These are phyloP conservation scores for Endotrypanum monterogeii DNA, from an alignment of 208 protist genomes.

Conservation along the genomic window DNA sequence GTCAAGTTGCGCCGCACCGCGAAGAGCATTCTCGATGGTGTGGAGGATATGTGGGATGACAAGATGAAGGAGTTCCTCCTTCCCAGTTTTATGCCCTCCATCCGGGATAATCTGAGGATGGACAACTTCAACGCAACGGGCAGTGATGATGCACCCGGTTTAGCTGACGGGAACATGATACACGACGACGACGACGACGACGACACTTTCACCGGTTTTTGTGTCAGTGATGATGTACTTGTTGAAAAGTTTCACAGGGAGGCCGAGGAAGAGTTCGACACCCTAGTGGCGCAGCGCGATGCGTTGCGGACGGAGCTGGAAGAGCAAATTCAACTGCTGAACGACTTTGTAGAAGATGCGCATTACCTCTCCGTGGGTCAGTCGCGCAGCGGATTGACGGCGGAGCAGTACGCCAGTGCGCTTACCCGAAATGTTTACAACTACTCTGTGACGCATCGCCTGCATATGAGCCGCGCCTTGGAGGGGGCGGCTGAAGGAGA, in stretches of 20 bases:
- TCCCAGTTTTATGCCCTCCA: constrained; percentile 17
- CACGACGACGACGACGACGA: constrained; percentile 18
- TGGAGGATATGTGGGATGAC: constrained; percentile 35
- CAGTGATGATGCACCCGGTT: constrained; percentile 9
- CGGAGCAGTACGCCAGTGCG: constrained; percentile 68
- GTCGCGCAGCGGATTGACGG: constrained; percentile 27
- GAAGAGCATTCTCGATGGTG: constrained; percentile 51
- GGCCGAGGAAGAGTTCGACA: constrained; percentile 57
- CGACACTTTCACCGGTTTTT: constrained; percentile 42
- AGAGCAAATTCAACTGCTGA: constrained; percentile 44
- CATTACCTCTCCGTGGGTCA: constrained; percentile 52
- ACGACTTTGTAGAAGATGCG: constrained; percentile 50
- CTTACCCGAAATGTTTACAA: constrained; percentile 72
- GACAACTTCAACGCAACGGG: constrained; percentile 11
- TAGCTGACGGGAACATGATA: not conserved
- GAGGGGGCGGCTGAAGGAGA: not conserved
- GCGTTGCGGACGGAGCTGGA: constrained; percentile 46
- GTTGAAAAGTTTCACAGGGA: constrained; percentile 54
- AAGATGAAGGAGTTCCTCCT: constrained; percentile 16
- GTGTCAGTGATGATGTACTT: constrained; percentile 44
- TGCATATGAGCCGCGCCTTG: constrained; percentile 18
- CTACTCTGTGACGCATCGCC: constrained; percentile 58
- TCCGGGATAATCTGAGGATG: not conserved
- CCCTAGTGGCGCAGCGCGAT: constrained; percentile 50
- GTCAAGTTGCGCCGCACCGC: constrained; percentile 66